phyloP scores from a whole-genome alignment of 805 yeast genomes.

The Barnettozyma sp. region DNA sequence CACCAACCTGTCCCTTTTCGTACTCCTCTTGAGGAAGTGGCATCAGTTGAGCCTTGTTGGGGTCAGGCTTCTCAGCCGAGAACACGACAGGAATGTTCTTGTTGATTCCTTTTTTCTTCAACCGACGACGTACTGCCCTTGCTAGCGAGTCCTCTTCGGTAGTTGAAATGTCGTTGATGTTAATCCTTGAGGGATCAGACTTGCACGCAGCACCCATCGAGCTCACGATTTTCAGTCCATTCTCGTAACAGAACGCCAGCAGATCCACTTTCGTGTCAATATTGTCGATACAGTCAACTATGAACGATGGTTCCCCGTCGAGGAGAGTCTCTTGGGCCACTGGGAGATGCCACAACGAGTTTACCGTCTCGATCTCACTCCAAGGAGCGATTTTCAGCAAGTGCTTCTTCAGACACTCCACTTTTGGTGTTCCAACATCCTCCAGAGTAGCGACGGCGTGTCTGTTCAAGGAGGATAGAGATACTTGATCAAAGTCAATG shows the following conservation, averaged over 20 bases:
- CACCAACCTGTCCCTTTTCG: slow-evolving; percentile 76
- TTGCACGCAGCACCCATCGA: slow-evolving; percentile 98
- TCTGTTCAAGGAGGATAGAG: slow-evolving; percentile 84
- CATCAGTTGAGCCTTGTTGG: slow-evolving; percentile 79
- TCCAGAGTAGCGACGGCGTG: slow-evolving; percentile 88
- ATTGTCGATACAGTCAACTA: slow-evolving; percentile 95
- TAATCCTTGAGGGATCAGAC: slow-evolving; percentile 88
- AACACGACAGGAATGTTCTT: slow-evolving; percentile 81
- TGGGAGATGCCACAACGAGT: slow-evolving; percentile 68
- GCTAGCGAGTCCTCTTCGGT: slow-evolving; percentile 95
- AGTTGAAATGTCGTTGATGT: slow-evolving; percentile 79
- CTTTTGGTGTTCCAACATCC: slow-evolving; percentile 93
- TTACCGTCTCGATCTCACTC: slow-evolving; percentile 72
- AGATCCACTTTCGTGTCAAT: slow-evolving; percentile 95
- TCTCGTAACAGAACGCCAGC: slow-evolving; percentile 59
- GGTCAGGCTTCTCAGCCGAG: slow-evolving; percentile 95
- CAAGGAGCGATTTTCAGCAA: slow-evolving; percentile 83
- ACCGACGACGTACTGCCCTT: slow-evolving; percentile 75
- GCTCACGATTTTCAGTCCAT: slow-evolving; percentile 63
- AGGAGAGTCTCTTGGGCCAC: slow-evolving; percentile 55
- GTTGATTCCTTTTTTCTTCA: slow-evolving; percentile 71
- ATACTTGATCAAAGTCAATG: slow-evolving; percentile 94
- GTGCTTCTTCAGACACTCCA: slow-evolving; percentile 66
- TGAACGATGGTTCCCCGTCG: slow-evolving; percentile 59
- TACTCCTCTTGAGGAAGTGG: slow-evolving; percentile 82